phyloP scores from a whole-genome alignment of 331 rosid species.

The Acacia pycnantha region DNA sequence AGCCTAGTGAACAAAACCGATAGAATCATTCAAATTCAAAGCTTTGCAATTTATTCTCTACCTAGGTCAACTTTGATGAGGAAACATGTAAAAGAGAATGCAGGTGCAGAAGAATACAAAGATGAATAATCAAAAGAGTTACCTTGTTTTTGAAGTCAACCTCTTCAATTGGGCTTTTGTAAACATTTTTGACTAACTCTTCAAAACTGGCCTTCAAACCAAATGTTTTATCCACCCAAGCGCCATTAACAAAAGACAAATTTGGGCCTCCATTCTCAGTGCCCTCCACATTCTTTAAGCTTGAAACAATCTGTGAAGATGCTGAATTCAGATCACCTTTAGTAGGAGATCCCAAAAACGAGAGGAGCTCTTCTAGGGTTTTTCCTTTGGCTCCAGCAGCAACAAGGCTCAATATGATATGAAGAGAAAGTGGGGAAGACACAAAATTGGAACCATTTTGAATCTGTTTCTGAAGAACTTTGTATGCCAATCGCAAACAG shows the following conservation, averaged over 20 bases:
- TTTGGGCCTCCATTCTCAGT: background rate
- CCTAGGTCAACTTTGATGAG: too few species aligned
- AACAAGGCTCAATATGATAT: background rate
- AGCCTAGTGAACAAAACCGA: background rate
- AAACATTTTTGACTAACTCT: background rate
- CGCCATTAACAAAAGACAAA: background rate
- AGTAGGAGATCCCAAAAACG: background rate
- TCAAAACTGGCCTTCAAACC: background rate
- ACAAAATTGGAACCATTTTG: background rate
- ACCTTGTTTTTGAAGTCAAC: background rate
- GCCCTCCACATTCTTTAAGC: background rate
- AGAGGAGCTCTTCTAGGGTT: background rate
- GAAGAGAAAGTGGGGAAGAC: background rate
- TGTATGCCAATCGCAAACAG: background rate
- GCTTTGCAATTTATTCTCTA: background rate
- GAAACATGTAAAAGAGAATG: too few species aligned
- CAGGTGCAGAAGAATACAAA: too few species aligned
- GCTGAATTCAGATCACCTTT: background rate
- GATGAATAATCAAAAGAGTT: background rate
- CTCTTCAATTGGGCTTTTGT: background rate
- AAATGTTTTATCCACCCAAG: background rate
- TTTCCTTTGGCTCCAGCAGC: background rate
- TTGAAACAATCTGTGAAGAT: background rate
- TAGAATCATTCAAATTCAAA: background rate
- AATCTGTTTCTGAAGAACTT: background rate